Evolutionary conservation across 495 filamentous ascomycete species (phyloP).

Genomic region (Penicillium angulare): DNA sequence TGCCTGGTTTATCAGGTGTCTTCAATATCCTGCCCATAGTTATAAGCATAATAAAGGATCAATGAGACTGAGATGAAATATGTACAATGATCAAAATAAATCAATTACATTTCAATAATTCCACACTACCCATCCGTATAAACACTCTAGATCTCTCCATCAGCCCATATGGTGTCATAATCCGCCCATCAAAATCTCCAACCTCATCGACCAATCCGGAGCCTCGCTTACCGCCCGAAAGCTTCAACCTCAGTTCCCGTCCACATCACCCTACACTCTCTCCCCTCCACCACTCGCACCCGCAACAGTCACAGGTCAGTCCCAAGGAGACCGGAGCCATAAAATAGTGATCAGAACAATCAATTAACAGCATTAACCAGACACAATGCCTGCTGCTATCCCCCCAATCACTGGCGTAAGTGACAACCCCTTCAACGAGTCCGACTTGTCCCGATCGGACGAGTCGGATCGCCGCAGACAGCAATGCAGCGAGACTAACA

Average conservation of each 20-base stretch:
- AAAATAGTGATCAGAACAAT: constrained; percentile 5
- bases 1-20: constrained; percentile 1
- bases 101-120: not conserved
- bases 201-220: constrained; percentile 29
- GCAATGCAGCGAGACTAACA: constrained; percentile 8
- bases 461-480: constrained; percentile 5
- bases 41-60: not conserved
- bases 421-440: constrained; percentile 26
- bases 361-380: constrained; percentile 20
- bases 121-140: not conserved
- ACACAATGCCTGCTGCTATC: constrained; percentile 46
- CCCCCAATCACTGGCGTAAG: constrained; percentile 52
- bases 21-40: not conserved
- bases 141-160: not conserved
- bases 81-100: too few relatives aligned
- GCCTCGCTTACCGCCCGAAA: constrained; percentile 44
- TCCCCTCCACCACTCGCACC: constrained; percentile 27
- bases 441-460: constrained; percentile 25
- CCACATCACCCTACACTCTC: constrained; percentile 28
- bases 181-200: not conserved
- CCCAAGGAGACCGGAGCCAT: constrained; percentile 15
- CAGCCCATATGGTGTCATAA: constrained; percentile 1
- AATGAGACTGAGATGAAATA: not conserved
- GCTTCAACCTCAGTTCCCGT: constrained; percentile 39
- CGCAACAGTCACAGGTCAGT: constrained; percentile 22